Base-by-base conservation (phyloP, 2,329 filamentous ascomycete genomes). In the Fusarium multiceps region DNA sequence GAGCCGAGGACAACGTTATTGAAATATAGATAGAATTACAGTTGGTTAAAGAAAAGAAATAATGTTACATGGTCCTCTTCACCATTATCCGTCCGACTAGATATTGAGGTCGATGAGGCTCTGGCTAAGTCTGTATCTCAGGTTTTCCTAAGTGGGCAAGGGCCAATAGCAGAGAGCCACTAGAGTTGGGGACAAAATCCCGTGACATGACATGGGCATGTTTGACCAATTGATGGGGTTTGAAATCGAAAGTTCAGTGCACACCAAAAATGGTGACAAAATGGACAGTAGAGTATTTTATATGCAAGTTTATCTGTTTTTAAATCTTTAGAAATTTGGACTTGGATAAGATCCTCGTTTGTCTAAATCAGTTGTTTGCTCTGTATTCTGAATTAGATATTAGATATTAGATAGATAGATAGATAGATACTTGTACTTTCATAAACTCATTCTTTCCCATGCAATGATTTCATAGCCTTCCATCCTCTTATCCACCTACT, bases 11-110 rank as follows among this genome's bases (percentile, higher is more conserved):
- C 20, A 11, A 8, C 16, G 25, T 18, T 40, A 11, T n/a, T 50
- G 45, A 37, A 8, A 30, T 21, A 41, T 4, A 55, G 47, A 13
- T 62, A 56, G 23, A 61, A 69, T 56, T 69, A 69, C 10, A 71
- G 47, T 10, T 14, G 43, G 23, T 30, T n/a, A n/a, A 13, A 14
- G 23, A 18, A 25, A 59, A 37, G 40, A 47, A 62, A 59, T 63
- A 66, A 49, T 72, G 68, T 69, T 75, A 75, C 68, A 75, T 69
- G 60, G 55, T 55, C 49, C 53, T 55, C 50, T 56, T 53, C 50
- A 27, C 42, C 13, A 53, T 51, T 37, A 47, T 23, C 4, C 32
- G 55, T 55, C 51, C 23, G 59, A 46, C 23, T 69, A 46, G 55
- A 61, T 64, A 48, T 57, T 55, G 49, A 66, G 45, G 64, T 56